Conservation (phyloP, 257 asterid genomes). For the Lycium barbarum region DNA sequence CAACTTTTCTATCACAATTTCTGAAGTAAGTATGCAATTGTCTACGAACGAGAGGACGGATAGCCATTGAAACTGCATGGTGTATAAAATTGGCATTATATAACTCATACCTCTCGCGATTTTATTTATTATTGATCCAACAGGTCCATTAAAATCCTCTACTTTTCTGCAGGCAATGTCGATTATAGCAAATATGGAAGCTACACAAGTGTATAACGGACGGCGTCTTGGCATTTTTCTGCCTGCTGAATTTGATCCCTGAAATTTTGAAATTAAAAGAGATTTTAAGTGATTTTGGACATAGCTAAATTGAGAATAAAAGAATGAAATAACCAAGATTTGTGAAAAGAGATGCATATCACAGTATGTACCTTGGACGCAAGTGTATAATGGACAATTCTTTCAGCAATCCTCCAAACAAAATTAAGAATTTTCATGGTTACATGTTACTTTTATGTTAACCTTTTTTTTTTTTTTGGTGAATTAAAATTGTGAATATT, state of each 20-base stretch:
- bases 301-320: neutral
- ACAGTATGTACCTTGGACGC: neutral
- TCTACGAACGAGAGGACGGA: constrained; percentile 51
- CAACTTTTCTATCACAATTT: constrained; percentile 43
- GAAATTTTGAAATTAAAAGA: constrained; percentile 8
- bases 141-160: constrained; percentile 47
- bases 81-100: constrained; percentile 42
- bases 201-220: constrained; percentile 64
- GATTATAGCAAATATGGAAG: constrained; percentile 47
- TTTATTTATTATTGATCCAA: constrained; percentile 48
- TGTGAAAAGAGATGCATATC: neutral
- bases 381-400: neutral
- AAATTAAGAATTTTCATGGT: neutral
- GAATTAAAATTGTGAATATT: neutral
- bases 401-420: neutral
- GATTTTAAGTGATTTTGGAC: neutral
- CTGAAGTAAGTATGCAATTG: constrained; percentile 51
- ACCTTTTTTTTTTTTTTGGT: neutral
- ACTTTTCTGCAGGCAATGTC: constrained; percentile 46
- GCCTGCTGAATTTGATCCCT: constrained; percentile 32
- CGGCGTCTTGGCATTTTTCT: constrained; percentile 48
- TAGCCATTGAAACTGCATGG: constrained; percentile 46
- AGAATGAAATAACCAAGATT: neutral
- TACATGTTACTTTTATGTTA: too few species aligned
- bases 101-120: neutral